These are phyloP conservation scores for Fomitopsis pulvina DNA, from an alignment of 768 basidiomycete genomes.

Conservation along the genomic window DNA sequence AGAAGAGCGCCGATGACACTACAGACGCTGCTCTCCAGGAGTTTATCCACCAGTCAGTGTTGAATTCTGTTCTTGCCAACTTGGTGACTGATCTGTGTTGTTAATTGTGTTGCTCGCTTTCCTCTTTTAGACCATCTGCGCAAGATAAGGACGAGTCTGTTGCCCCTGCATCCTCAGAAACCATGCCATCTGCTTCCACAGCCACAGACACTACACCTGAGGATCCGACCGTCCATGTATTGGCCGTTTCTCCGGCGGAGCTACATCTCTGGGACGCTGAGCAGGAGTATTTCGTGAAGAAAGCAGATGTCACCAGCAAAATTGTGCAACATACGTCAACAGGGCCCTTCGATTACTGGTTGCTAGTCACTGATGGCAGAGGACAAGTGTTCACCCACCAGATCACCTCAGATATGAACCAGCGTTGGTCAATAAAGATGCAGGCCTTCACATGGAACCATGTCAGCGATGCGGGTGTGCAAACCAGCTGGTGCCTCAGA, in stretches of 20 bases:
- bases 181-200: constrained; percentile 14
- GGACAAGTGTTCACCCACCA: constrained; percentile 53
- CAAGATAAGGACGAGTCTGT: constrained; percentile 3
- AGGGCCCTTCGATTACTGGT: constrained; percentile 48
- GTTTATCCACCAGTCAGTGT: constrained; percentile 77
- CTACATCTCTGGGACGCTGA: constrained; percentile 60
- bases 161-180: neutral
- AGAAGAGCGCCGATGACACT: constrained; percentile 59
- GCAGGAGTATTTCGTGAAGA: constrained; percentile 40
- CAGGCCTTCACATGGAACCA: constrained; percentile 88
- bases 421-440: constrained; percentile 54
- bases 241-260: constrained; percentile 41
- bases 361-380: constrained; percentile 46
- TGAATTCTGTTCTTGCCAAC: neutral
- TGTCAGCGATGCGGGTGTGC: constrained; percentile 40
- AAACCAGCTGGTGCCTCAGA: constrained; percentile 79
- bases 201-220: constrained; percentile 8
- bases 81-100: neutral
- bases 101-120: neutral
- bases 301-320: constrained; percentile 48
- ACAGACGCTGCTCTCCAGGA: constrained; percentile 64
- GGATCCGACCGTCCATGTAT: constrained; percentile 12
- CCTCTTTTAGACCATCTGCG: neutral
- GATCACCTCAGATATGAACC: constrained; percentile 65
- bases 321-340: constrained; percentile 40